These are phyloP conservation scores for Arthrocladium fulminans DNA, from an alignment of 2,329 filamentous ascomycete genomes.

Conservation along the genomic window DNA sequence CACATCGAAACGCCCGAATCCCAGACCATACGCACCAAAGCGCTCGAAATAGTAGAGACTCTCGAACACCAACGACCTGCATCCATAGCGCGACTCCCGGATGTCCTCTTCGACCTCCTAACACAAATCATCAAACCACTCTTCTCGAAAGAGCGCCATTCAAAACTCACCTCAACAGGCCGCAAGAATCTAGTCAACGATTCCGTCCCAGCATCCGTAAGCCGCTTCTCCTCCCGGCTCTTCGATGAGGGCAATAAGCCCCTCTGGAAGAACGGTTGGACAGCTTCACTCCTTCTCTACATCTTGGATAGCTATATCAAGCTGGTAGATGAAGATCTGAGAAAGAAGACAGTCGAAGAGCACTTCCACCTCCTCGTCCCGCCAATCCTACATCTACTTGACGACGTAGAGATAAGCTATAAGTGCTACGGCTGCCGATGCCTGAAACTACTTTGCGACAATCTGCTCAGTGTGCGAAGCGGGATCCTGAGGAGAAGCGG, in stretches of 20 bases:
- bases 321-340: conserved; percentile 1
- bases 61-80: background rate
- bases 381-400: conserved; percentile 35
- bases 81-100: conserved; percentile 7
- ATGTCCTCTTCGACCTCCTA: conserved; percentile 19
- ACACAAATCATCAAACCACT: conserved; percentile 30
- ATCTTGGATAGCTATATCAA: conserved; percentile 11
- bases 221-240: conserved; percentile 24
- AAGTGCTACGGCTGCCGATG: conserved; percentile 34
- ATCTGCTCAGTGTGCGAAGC: conserved; percentile 25
- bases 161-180: conserved; percentile 34
- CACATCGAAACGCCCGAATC: background rate
- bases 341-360: conserved; percentile 27
- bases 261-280: conserved; percentile 20
- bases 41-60: background rate
- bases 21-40: background rate
- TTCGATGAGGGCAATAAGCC: conserved; percentile 11
- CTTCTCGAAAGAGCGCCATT: conserved; percentile 34
- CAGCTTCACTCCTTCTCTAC: conserved; percentile 9
- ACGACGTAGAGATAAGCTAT: conserved; percentile 31
- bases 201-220: conserved; percentile 29
- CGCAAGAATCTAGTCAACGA: conserved; percentile 36
- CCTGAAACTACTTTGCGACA: conserved; percentile 28
- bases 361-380: conserved; percentile 39
- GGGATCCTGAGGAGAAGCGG: conserved; percentile 35